These are phyloP conservation scores for Ceratobasidium sp. DNA, from an alignment of 1,284 basidiomycete species.

Conservation along the genomic window DNA sequence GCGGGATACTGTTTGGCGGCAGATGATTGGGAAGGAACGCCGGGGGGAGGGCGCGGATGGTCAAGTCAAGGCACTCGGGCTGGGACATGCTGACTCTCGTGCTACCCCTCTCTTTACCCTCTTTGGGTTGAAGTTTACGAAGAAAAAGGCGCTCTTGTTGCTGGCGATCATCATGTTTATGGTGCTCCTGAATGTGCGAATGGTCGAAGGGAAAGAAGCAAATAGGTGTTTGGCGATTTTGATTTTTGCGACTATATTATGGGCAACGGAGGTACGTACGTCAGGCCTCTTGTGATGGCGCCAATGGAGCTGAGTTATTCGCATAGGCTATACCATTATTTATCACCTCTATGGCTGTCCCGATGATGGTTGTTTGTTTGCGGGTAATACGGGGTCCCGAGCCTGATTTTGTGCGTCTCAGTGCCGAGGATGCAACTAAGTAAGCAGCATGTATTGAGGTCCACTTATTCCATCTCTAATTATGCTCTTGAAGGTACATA, in stretches of 20 bases:
- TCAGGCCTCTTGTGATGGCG: conserved; percentile 34
- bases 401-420: conserved; percentile 67
- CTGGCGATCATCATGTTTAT: conserved; percentile 71
- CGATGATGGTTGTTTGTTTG: conserved; percentile 88
- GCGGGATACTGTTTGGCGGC: conserved; percentile 95
- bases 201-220: conserved; percentile 78
- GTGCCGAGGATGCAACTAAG: conserved; percentile 84
- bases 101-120: conserved; percentile 64
- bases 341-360: conserved; percentile 92
- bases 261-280: conserved; percentile 95
- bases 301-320: not conserved
- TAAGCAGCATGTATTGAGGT: conserved; percentile 55
- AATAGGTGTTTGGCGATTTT: conserved; percentile 94
- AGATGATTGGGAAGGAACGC: conserved; percentile 94
- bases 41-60: conserved; percentile 67
- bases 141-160: conserved; percentile 70
- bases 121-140: conserved; percentile 68
- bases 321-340: conserved; percentile 94
- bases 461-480: not conserved
- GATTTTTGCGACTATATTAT: conserved; percentile 91
- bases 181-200: conserved; percentile 69
- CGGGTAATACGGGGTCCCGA: conserved; percentile 81
- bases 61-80: conserved; percentile 60
- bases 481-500: conserved; percentile 65
- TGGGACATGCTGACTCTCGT: conserved; percentile 62